Percentiles rank a stretch among this genome's conserved stretches.
Evolutionary conservation across 768 basidiomycete species (phyloP).

Genomic region (Podaxis rugospora): DNA sequence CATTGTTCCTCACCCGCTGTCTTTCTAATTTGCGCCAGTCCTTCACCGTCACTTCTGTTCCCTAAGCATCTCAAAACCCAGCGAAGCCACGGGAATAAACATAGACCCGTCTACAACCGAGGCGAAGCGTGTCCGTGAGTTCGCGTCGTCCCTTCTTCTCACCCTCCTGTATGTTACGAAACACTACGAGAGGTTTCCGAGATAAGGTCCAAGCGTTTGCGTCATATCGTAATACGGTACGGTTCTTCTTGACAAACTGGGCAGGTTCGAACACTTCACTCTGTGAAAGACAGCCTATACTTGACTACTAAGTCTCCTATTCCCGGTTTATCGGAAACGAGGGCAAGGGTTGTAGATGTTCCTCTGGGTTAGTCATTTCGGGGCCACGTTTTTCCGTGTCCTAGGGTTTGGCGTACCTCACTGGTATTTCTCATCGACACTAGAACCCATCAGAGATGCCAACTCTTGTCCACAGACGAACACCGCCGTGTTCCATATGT

Average conservation of each 20-base stretch:
- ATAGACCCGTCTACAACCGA: not conserved
- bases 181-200: not conserved
- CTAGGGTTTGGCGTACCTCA: not conserved
- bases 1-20: too few relatives aligned
- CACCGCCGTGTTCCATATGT: not conserved
- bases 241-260: not conserved
- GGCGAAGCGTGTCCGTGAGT: not conserved
- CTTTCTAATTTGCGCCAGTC: not conserved
- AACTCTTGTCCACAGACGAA: not conserved
- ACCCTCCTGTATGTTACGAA: not conserved
- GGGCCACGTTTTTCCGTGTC: not conserved
- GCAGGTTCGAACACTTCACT: not conserved
- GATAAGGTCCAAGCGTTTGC: not conserved
- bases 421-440: not conserved
- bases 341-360: not conserved
- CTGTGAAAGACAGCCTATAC: not conserved
- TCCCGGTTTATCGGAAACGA: not conserved
- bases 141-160: not conserved
- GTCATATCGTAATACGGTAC: not conserved
- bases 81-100: constrained; percentile 5
- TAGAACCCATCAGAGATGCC: not conserved
- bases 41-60: not conserved
- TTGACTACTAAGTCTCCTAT: not conserved
- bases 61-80: not conserved
- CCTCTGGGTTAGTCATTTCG: not conserved